Conservation (phyloP, 805 yeast species). For the Starmerella ratchasimensis region DNA sequence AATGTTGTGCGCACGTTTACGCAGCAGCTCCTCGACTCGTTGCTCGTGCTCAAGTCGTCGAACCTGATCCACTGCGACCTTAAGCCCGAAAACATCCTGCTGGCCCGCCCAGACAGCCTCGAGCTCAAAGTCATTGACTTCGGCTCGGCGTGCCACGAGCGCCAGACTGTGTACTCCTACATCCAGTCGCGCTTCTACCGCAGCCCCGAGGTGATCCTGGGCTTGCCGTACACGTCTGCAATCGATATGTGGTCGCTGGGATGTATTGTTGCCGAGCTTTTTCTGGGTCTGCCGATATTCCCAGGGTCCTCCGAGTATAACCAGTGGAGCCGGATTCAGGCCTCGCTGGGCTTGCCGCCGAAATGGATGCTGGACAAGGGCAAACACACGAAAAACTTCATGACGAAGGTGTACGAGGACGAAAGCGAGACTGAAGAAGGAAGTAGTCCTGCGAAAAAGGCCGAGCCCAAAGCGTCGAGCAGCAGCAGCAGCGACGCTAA, state of each 20-base stretch:
- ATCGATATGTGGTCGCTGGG: slow-evolving; percentile 98
- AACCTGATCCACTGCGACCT: slow-evolving; percentile 90
- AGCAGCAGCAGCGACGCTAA: no score
- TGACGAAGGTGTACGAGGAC: no score
- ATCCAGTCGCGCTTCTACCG: slow-evolving; percentile 88
- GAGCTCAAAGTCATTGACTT: slow-evolving; percentile 88
- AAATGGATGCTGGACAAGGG: slow-evolving; percentile 97
- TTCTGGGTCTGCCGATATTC: slow-evolving; percentile 80
- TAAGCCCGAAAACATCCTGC: slow-evolving; percentile 86
- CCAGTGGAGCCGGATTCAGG: slow-evolving; percentile 68
- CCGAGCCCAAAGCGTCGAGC: no score
- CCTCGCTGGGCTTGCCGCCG: slow-evolving; percentile 76
- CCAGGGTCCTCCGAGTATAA: slow-evolving; percentile 93
- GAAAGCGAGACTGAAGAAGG: slow-evolving; percentile 19
- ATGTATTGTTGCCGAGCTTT: slow-evolving; percentile 80
- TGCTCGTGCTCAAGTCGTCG: slow-evolving; percentile 65
- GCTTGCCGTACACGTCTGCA: slow-evolving; percentile 80
- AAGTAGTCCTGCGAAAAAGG: no score
- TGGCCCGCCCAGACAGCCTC: slow-evolving; percentile 68
- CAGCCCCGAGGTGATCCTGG: slow-evolving; percentile 86
- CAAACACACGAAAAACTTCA: slow-evolving; percentile 58
- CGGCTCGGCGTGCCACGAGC: slow-evolving; percentile 88
- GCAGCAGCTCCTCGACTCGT: slow-evolving; percentile 65
- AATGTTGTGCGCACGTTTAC: slow-evolving; percentile 66
- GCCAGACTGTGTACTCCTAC: slow-evolving; percentile 78